Evolutionary conservation across 2,329 filamentous ascomycete species (phyloP).

Genomic region (Alternaria conjuncta): DNA sequence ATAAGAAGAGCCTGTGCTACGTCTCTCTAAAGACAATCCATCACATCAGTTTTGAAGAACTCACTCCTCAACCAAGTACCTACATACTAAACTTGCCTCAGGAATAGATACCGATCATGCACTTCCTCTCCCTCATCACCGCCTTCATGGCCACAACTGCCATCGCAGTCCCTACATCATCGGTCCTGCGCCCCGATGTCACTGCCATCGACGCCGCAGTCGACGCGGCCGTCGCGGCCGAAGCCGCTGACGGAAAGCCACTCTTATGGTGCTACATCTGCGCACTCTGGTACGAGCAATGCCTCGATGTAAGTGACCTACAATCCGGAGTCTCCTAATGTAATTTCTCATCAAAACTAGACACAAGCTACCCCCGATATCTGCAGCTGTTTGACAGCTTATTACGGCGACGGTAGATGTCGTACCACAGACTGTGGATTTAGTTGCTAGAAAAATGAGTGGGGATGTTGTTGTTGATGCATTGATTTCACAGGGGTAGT

Average conservation of each 20-base stretch:
- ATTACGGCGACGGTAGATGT: neutral
- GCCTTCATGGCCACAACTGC: neutral
- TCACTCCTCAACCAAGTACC: too few relatives aligned
- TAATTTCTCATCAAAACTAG: neutral
- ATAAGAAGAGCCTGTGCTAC: neutral
- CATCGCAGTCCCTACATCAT: neutral
- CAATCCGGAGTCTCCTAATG: neutral
- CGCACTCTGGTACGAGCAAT: neutral
- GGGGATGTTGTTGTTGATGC: neutral
- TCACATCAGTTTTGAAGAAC: neutral
- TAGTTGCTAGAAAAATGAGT: neutral
- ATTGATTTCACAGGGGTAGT: neutral
- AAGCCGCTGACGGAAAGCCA: neutral
- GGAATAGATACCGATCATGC: neutral
- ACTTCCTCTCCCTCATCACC: neutral
- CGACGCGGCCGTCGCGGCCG: neutral
- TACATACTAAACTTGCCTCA: neutral
- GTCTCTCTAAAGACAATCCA: neutral
- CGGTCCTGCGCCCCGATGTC: neutral
- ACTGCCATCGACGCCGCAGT: neutral
- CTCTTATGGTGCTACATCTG: neutral
- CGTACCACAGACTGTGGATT: neutral
- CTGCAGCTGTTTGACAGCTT: neutral
- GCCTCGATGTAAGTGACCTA: neutral
- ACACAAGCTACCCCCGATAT: neutral